Conservation (phyloP, 78 protist species). For the Chrysochromulina tobinii region DNA sequence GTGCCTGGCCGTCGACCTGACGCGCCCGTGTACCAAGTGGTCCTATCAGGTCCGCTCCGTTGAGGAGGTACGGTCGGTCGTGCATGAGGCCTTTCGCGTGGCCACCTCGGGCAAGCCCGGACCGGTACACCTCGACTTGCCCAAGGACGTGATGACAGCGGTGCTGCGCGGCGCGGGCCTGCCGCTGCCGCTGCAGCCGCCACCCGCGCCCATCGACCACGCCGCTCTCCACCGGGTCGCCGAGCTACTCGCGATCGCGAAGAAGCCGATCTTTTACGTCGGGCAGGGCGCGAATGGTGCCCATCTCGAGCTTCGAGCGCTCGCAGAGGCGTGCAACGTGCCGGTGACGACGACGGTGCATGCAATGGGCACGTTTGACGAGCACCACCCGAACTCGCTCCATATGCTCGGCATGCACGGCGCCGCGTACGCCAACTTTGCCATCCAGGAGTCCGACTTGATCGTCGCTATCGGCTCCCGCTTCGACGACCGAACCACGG, state of each 20-base stretch:
- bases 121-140: constrained; percentile 71
- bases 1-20: constrained; percentile 54
- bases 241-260: constrained; percentile 44
- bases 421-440: constrained; percentile 62
- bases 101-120: constrained; percentile 65
- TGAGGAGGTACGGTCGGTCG: constrained; percentile 62
- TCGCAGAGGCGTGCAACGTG: constrained; percentile 50
- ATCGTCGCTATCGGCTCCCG: constrained; percentile 67
- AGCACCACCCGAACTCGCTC: constrained; percentile 46
- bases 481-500: constrained; percentile 71
- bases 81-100: constrained; percentile 64
- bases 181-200: neutral
- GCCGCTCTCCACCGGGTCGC: constrained; percentile 17
- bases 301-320: constrained; percentile 3
- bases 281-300: constrained; percentile 60
- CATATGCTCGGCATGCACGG: constrained; percentile 77
- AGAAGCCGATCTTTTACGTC: constrained; percentile 62
- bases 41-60: constrained; percentile 37
- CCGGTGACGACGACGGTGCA: constrained; percentile 80
- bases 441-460: constrained; percentile 63
- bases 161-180: neutral
- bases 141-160: constrained; percentile 52
- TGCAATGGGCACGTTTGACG: constrained; percentile 64
- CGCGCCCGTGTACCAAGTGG: constrained; percentile 71
- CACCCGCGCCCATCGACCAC: neutral